Evolutionary conservation across 176 grass and related monocot species (phyloP), one percentile per base, ranked within the genome.

Genomic region (Phyllostachys edulis): DNA sequence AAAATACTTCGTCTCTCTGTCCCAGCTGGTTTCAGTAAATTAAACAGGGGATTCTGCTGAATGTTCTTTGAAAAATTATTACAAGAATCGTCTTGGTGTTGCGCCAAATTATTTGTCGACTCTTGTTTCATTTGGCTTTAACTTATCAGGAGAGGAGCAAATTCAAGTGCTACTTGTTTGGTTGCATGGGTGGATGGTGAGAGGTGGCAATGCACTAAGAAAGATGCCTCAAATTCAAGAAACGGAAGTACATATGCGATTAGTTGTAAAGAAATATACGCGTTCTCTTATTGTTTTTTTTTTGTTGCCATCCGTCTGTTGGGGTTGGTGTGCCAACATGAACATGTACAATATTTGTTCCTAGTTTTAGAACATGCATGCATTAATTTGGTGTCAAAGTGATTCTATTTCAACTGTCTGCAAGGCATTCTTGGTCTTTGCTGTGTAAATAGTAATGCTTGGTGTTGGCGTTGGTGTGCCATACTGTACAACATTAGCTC

Each of bases 171-270:
- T 87, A 69, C 75, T 51, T 92, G 16, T 77, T 89, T 45, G 87
- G 90, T 12, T 92, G 90, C 70, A 41, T 80, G 39, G 75, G 79
- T 45, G 52, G 73, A 64, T 79, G 73, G 85, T 82, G 74, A 62
- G 74, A 62, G n/a, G 66, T 61, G 77, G 40, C 7, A 8, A 9
- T 65, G 39, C 47, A 47, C 67, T 24, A 75, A 54, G 57, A 42
- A 6, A 21, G 0, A 50, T 41, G 6, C 5, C 7, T 36, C 47
- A 0, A 40, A 9, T 7, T 56, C 21, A 84, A 24, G 27, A 9
- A 51, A 26, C 49, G 26, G 15, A 34, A 73, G 24, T 71, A 32
- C 12, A 50, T 18, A 29, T n/a, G 24, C 24, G 11, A 70, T 23
- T 23, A 15, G 21, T 5, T 49, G 42, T 9, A 72, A 6, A 71